These are phyloP conservation scores for Erigeron philadelphicus DNA, from an alignment of 140 eudicot genomes.

Conservation along the genomic window DNA sequence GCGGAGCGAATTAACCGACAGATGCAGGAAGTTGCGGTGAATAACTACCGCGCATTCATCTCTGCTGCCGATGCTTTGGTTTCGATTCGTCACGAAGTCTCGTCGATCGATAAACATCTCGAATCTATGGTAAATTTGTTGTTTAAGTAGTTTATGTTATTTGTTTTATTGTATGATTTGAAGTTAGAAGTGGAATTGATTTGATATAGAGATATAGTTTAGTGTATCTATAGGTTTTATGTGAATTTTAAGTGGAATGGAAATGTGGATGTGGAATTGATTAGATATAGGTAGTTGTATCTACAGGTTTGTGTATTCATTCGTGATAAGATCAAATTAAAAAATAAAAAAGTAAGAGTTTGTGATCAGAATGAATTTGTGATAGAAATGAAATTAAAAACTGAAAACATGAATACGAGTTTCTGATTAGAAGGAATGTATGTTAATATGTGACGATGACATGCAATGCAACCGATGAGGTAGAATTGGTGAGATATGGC, in stretches of 20 bases:
- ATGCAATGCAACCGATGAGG: neutral
- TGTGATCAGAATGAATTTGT: neutral
- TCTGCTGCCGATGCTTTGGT: slow-evolving; percentile 92
- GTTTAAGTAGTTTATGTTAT: slow-evolving; percentile 3
- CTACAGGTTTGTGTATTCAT: neutral
- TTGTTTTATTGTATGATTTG: neutral
- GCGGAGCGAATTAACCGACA: slow-evolving; percentile 91
- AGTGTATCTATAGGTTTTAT: neutral
- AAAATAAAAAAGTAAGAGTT: too few relatives aligned
- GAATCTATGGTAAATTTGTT: slow-evolving; percentile 55
- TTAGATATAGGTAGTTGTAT: neutral
- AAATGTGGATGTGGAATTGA: neutral
- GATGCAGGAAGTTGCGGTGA: slow-evolving; percentile 98
- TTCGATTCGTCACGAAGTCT: slow-evolving; percentile 68
- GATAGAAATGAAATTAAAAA: neutral
- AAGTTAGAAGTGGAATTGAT: neutral
- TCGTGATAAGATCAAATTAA: too few relatives aligned
- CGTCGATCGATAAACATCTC: slow-evolving; percentile 80
- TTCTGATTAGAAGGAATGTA: neutral
- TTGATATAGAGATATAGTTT: too few relatives aligned
- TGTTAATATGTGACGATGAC: neutral
- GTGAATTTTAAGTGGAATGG: neutral
- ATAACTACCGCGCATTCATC: slow-evolving; percentile 86
- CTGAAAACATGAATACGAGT: neutral
- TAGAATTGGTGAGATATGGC: neutral